Evolutionary conservation across 176 grass and related monocot species (phyloP).

Genomic region (Bolboschoenus planiculmis): DNA sequence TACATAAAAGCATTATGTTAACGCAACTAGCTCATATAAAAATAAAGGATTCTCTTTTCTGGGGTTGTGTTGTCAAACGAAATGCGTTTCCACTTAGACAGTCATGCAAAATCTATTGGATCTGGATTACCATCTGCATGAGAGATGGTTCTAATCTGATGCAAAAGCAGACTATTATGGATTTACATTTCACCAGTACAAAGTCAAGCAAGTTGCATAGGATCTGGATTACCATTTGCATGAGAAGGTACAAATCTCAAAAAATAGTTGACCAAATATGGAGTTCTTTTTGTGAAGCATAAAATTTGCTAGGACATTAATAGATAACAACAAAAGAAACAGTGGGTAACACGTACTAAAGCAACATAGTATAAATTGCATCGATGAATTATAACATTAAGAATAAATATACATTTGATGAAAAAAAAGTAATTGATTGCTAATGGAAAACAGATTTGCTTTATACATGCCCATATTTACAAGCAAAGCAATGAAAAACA

Average conservation of each 20-base stretch:
- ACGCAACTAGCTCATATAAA: neutral
- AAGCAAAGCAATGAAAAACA: neutral
- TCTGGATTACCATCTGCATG: neutral
- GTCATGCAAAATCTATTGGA: neutral
- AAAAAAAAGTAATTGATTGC: slow-evolving; percentile 13
- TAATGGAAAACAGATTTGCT: slow-evolving; percentile 20
- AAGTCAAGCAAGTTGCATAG: neutral
- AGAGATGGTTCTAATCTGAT: neutral
- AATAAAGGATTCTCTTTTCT: no score
- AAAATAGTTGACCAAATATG: neutral
- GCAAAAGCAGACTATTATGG: neutral
- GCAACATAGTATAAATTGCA: neutral
- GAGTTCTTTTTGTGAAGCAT: neutral
- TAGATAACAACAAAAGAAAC: neutral
- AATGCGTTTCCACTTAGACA: neutral
- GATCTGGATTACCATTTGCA: neutral
- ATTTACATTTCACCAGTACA: neutral
- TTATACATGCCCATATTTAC: slow-evolving; percentile 27
- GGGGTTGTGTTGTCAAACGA: neutral
- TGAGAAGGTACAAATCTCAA: no score
- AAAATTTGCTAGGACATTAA: neutral
- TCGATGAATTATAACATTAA: neutral
- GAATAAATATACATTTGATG: neutral
- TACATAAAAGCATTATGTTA: neutral
- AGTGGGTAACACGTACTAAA: neutral